These are phyloP conservation scores for Colletotrichum chrysophilum DNA, from an alignment of 2,329 filamentous ascomycete genomes.

Conservation along the genomic window DNA sequence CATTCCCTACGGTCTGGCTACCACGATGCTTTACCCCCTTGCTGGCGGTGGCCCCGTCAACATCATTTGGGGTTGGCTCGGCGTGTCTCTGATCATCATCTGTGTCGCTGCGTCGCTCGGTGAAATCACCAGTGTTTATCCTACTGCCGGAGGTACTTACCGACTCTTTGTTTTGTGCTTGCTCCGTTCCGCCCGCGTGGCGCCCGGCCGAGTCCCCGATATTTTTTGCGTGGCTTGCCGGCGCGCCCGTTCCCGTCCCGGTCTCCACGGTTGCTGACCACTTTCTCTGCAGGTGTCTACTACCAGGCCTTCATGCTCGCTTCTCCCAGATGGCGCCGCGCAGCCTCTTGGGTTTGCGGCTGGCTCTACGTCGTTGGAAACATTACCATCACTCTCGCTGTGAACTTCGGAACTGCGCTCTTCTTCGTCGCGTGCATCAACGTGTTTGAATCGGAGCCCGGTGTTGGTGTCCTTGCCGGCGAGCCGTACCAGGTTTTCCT, in stretches of 20 bases:
- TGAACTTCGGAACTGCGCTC: slow-evolving; percentile 80
- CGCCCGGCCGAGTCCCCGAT: neutral
- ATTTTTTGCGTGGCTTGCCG: neutral
- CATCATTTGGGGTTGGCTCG: slow-evolving; percentile 77
- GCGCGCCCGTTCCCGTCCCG: neutral
- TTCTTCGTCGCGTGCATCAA: slow-evolving; percentile 62
- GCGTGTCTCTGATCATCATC: slow-evolving; percentile 71
- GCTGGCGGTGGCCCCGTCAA: slow-evolving; percentile 70
- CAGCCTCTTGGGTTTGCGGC: slow-evolving; percentile 74
- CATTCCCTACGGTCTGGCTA: slow-evolving; percentile 76
- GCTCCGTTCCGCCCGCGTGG: neutral
- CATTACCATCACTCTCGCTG: slow-evolving; percentile 82
- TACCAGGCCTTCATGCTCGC: slow-evolving; percentile 81
- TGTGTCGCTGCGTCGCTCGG: slow-evolving; percentile 74
- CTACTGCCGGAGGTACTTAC: slow-evolving; percentile 69
- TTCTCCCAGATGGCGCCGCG: slow-evolving; percentile 61
- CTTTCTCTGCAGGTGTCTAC: slow-evolving; percentile 58
- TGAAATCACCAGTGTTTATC: slow-evolving; percentile 78
- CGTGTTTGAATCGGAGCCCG: slow-evolving; percentile 54
- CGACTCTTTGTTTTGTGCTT: neutral
- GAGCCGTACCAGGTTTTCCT: slow-evolving; percentile 71
- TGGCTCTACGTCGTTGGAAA: slow-evolving; percentile 82
- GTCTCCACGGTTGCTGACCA: slow-evolving; percentile 15
- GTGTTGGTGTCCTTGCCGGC: slow-evolving; percentile 48
- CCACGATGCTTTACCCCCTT: slow-evolving; percentile 72